Evolutionary conservation across 2,329 filamentous ascomycete genomes (phyloP).

Genomic region (Claviceps spartinae): DNA sequence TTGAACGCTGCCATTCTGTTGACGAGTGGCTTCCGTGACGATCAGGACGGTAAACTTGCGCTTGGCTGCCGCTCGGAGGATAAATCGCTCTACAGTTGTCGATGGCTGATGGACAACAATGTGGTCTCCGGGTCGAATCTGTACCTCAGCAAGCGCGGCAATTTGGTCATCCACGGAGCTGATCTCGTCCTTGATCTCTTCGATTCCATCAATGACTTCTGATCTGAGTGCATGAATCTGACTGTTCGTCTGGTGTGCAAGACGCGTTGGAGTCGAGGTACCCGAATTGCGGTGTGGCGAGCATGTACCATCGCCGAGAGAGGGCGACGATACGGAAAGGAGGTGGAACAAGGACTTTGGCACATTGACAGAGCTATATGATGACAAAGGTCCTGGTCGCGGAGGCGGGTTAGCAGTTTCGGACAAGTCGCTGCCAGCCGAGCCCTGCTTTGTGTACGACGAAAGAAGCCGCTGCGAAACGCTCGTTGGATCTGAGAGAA

Average conservation of each 20-base stretch:
- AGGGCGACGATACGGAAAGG: conserved; percentile 55
- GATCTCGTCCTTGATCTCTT: conserved; percentile 92
- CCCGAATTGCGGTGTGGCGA: conserved; percentile 37
- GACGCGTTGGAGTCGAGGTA: conserved; percentile 33
- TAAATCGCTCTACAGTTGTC: conserved; percentile 75
- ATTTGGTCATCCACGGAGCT: conserved; percentile 89
- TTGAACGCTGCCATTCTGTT: conserved; percentile 23
- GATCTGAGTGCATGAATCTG: conserved; percentile 61
- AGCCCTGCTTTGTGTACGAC: conserved; percentile 22
- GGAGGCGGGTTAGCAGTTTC: conserved; percentile 16
- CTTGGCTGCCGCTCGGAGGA: conserved; percentile 76
- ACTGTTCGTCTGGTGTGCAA: conserved; percentile 25
- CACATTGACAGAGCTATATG: conserved; percentile 50
- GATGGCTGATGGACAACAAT: conserved; percentile 83
- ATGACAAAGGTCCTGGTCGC: conserved; percentile 48
- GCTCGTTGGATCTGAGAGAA: conserved; percentile 21
- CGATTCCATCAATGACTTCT: conserved; percentile 86
- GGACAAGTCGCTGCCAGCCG: conserved; percentile 16
- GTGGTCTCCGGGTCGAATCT: conserved; percentile 87
- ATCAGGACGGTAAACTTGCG: conserved; percentile 86
- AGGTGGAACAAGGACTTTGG: conserved; percentile 79
- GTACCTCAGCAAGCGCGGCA: conserved; percentile 71
- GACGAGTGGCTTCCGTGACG: conserved; percentile 46
- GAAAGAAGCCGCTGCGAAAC: conserved; percentile 18
- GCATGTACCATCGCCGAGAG: conserved; percentile 19